Conservation (phyloP, 495 filamentous ascomycete species). For the Xylaria cubensis region DNA sequence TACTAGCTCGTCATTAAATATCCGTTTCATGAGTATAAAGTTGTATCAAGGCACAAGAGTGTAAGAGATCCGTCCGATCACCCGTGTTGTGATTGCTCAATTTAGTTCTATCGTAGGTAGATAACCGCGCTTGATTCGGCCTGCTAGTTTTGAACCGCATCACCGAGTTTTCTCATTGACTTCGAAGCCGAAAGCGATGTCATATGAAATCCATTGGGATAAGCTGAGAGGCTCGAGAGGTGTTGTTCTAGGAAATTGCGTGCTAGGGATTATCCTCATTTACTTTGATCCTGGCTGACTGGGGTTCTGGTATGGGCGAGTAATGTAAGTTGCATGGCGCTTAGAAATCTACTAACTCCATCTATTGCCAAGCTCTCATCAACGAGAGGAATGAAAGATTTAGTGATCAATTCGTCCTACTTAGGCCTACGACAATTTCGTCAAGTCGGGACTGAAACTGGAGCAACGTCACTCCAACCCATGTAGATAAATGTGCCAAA, state of each 20-base stretch:
- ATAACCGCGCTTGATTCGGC: background rate
- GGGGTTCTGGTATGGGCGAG: background rate
- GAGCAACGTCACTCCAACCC: background rate
- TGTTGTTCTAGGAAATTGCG: background rate
- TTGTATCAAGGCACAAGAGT: background rate
- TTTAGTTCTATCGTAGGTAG: background rate
- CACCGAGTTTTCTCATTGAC: background rate
- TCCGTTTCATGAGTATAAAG: background rate
- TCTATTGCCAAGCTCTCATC: constrained; percentile 4
- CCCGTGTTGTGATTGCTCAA: background rate
- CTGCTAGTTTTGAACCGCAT: background rate
- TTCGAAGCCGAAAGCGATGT: background rate
- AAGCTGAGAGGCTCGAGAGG: background rate
- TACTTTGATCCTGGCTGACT: constrained; percentile 11
- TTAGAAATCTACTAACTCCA: constrained; percentile 7
- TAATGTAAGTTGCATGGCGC: background rate
- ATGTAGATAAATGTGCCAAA: background rate
- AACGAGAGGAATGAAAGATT: background rate
- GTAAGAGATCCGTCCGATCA: background rate
- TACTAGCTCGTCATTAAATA: background rate
- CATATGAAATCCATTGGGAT: background rate
- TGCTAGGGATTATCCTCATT: constrained; percentile 7
- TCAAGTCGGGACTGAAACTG: background rate
- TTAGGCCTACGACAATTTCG: background rate
- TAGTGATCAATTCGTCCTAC: background rate